Base-by-base conservation (phyloP, 352 stramenopile genomes). In the Pythium coloratum region DNA sequence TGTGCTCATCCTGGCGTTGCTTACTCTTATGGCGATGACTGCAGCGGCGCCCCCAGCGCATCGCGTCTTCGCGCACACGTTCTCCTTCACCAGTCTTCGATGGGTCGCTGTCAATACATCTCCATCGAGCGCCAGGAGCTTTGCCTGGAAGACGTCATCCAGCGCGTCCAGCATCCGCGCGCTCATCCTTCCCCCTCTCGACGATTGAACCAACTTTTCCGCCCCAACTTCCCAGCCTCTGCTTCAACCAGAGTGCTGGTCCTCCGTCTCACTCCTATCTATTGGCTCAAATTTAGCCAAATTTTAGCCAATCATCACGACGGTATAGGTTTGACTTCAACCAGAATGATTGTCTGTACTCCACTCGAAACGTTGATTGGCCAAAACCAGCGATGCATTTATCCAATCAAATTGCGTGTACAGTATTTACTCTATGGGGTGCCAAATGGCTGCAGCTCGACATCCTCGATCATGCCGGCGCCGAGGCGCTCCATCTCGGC, bases 401-500 rank as follows among this genome's bases (percentile, higher is more conserved):
- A 42, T 42, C 36, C 8, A 42, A 42, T 42, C 2, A 14, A 42
- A 42, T 42, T 42, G 36, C 10, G 36, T 42, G 36, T 42, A 42
- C 16, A 10, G 36, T 42, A 42, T 42, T 42, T 10, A 42, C 36
- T 62, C 53, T 76, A 75, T 71, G 68, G 46, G 46, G 36, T 53
- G 33, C 68, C 53, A 65, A 89, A 89, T 10, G 84, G 83, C 59
- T 90, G 78, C 40, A 94, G 51, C 47, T 69, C 61, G 20, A 92
- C 60, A 30, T 66, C 49, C 13, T 76, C 55, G 59, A 92, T 76
- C 72, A 94, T 92, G 44, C 77, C 78, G 18, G 84, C 72, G 53
- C 86, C 82, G 13, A 91, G 70, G 30, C 71, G 81, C 64, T 88
- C 77, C 77, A 94, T 94, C 59, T 90, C 82, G 30, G 81, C 79